Percentiles rank a stretch among this genome's conserved stretches.
Conservation (phyloP, 176 grass and related monocot species). For the Oryza longistaminata region DNA sequence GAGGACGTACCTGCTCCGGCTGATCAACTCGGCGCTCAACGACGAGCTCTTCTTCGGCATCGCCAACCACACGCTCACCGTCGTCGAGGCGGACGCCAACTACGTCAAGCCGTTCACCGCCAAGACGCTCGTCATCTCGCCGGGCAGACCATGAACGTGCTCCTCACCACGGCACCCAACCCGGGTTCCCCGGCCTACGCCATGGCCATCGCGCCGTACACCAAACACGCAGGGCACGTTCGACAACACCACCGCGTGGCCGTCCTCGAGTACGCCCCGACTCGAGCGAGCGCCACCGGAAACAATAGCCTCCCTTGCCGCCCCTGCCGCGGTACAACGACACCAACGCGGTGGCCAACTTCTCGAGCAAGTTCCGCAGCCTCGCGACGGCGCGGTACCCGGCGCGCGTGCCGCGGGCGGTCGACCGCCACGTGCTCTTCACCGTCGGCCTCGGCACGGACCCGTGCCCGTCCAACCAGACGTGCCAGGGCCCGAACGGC, state of each 20-base stretch:
- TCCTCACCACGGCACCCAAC: slow-evolving; percentile 40
- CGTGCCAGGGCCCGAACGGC: slow-evolving; percentile 76
- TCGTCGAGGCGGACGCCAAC: slow-evolving; percentile 73
- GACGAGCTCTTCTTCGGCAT: slow-evolving; percentile 84
- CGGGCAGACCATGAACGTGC: slow-evolving; percentile 79
- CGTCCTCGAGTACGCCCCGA: slow-evolving; percentile 55
- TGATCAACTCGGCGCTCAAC: slow-evolving; percentile 87
- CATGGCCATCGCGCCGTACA: slow-evolving; percentile 68
- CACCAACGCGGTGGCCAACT: slow-evolving; percentile 44
- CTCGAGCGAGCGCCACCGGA: background rate
- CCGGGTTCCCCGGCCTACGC: slow-evolving; percentile 35
- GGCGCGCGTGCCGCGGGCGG: slow-evolving; percentile 38
- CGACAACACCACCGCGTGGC: slow-evolving; percentile 72
- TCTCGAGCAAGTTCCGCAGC: slow-evolving; percentile 55
- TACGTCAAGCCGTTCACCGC: slow-evolving; percentile 66
- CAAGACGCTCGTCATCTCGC: slow-evolving; percentile 58
- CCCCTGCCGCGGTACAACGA: slow-evolving; percentile 65
- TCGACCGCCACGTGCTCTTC: slow-evolving; percentile 62
- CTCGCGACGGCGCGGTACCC: slow-evolving; percentile 40
- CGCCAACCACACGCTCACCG: slow-evolving; percentile 75
- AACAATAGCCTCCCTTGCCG: slow-evolving; percentile 7
- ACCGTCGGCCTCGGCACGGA: slow-evolving; percentile 67
- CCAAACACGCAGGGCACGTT: slow-evolving; percentile 56
- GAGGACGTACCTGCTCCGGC: slow-evolving; percentile 68
- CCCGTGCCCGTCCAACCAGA: slow-evolving; percentile 64